These are phyloP conservation scores for Fusarium graminum DNA, from an alignment of 2,329 filamentous ascomycete genomes.

Conservation along the genomic window DNA sequence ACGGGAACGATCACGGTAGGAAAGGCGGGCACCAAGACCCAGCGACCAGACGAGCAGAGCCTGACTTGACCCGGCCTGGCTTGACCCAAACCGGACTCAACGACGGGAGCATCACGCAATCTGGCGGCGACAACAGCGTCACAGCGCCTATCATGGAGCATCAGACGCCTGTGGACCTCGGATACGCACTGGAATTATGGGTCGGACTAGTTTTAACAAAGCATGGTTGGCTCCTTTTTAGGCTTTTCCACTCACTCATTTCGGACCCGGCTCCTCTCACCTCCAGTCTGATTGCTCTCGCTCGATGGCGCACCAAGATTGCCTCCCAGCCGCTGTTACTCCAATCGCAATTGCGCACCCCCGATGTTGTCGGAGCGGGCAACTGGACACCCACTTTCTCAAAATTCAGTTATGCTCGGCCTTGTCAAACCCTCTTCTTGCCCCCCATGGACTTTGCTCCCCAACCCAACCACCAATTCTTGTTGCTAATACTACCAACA, in stretches of 20 bases:
- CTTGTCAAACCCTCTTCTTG: constrained; percentile 48
- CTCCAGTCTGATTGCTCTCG: constrained; percentile 29
- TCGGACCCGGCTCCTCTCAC: constrained; percentile 32
- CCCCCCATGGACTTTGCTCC: constrained; percentile 42
- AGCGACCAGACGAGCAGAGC: constrained; percentile 34
- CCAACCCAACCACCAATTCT: constrained; percentile 40
- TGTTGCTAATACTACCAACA: constrained; percentile 40
- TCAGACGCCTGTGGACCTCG: constrained; percentile 37
- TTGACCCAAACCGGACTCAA: constrained; percentile 41
- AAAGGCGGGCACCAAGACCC: constrained; percentile 40
- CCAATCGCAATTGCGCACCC: constrained; percentile 41
- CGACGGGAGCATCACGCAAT: constrained; percentile 47
- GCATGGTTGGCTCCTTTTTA: constrained; percentile 46
- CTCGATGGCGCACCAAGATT: constrained; percentile 35
- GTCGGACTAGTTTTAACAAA: constrained; percentile 38
- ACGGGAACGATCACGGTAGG: constrained; percentile 36
- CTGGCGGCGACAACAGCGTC: constrained; percentile 43
- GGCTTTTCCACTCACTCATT: constrained; percentile 37
- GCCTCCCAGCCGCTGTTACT: constrained; percentile 31
- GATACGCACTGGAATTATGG: constrained; percentile 48
- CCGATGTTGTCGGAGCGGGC: constrained; percentile 30
- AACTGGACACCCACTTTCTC: constrained; percentile 38
- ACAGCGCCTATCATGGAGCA: constrained; percentile 44
- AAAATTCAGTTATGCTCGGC: constrained; percentile 41
- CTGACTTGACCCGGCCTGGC: constrained; percentile 41